phyloP scores from a whole-genome alignment of 179 eudicot species.

The Patellifolia procumbens region DNA sequence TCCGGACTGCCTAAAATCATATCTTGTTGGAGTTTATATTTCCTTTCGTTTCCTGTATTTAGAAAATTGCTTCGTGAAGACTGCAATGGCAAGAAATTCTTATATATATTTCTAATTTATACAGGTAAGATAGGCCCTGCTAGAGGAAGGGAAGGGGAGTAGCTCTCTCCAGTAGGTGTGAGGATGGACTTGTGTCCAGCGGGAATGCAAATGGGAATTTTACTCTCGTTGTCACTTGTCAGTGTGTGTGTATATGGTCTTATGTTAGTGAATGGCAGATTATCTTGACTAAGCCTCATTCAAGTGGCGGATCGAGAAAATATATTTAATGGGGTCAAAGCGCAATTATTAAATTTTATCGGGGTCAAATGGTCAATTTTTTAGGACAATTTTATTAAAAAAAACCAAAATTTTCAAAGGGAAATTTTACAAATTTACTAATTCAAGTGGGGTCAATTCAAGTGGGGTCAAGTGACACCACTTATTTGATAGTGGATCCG shows the following conservation, averaged over 20 bases:
- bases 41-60: not conserved
- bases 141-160: not conserved
- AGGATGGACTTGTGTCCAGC: not conserved
- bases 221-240: not conserved
- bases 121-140: not conserved
- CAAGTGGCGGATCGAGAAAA: no score
- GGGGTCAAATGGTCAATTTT: no score
- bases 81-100: not conserved
- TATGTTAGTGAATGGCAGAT: not conserved
- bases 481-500: no score
- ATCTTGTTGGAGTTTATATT: not conserved
- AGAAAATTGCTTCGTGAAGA: not conserved
- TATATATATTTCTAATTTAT: not conserved
- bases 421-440: no score
- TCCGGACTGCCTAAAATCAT: no score
- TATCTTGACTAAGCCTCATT: no score
- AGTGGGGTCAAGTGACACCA: no score
- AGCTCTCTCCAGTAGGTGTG: not conserved
- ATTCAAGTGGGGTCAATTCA: no score
- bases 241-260: not conserved
- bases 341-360: no score
- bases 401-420: no score
- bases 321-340: no score
- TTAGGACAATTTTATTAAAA: no score
- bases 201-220: not conserved